Evolutionary conservation across 208 protist species (phyloP).

Genomic region (Trichomonas vaginalis): DNA sequence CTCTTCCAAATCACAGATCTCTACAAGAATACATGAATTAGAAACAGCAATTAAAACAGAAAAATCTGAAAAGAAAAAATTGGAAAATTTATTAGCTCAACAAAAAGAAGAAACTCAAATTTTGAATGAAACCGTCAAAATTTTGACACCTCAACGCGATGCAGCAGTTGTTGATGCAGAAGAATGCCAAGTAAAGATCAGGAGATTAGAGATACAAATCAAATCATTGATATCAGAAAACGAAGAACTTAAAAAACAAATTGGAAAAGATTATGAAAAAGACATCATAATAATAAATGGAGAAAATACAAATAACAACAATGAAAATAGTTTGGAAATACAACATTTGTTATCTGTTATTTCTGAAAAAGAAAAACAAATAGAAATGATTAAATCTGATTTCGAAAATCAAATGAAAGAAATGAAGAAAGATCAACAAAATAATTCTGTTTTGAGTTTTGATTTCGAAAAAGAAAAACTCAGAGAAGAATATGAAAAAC

Average conservation of each 20-base stretch:
- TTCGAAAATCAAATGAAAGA: background rate
- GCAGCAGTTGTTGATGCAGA: background rate
- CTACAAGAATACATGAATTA: background rate
- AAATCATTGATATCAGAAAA: background rate
- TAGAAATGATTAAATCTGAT: background rate
- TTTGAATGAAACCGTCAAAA: background rate
- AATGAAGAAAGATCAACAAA: no score
- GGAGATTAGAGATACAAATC: background rate
- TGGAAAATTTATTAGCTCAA: background rate
- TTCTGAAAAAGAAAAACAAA: background rate
- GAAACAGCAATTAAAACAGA: background rate
- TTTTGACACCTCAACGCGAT: background rate
- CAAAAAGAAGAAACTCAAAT: background rate
- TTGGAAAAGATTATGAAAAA: background rate
- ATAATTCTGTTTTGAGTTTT: no score
- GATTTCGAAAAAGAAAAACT: no score
- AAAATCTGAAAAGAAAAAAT: background rate
- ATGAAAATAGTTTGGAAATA: background rate
- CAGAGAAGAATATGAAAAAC: no score
- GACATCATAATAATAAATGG: background rate
- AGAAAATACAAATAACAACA: background rate
- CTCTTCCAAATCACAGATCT: background rate
- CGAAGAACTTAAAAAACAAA: background rate
- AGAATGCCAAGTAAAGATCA: background rate
- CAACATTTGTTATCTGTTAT: background rate